A percentile compares a stretch with the other conserved stretches of the same genome.
These are phyloP conservation scores for Rhodosporidiobolus sp. DNA, from an alignment of 768 basidiomycete genomes.

Conservation along the genomic window DNA sequence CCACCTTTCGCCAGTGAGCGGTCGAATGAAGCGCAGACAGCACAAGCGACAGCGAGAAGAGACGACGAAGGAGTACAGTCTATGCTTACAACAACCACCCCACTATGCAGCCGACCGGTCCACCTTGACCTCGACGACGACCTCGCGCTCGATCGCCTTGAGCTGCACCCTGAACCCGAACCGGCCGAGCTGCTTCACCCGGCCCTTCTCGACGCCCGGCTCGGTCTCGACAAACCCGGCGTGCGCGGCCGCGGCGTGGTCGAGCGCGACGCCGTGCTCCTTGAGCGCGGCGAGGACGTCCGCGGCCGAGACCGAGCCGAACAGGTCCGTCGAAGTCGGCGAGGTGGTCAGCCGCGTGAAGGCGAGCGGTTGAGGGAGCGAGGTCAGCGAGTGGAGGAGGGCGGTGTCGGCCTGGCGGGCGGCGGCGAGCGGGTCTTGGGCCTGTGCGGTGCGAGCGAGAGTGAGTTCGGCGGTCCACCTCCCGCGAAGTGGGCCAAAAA, in stretches of 20 bases:
- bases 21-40: too few relatives aligned
- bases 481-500: too few relatives aligned
- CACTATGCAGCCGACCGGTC: too few relatives aligned
- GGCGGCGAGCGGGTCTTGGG: slow-evolving; percentile 13
- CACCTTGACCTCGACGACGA: neutral
- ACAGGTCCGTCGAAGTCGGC: slow-evolving; percentile 32
- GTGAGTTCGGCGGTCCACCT: too few relatives aligned
- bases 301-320: slow-evolving; percentile 25
- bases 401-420: slow-evolving; percentile 6
- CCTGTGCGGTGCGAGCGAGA: neutral
- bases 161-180: slow-evolving; percentile 17
- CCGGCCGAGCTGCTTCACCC: slow-evolving; percentile 27
- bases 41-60: too few relatives aligned
- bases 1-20: too few relatives aligned
- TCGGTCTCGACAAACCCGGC: slow-evolving; percentile 6
- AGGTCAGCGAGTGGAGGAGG: slow-evolving; percentile 13
- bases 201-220: slow-evolving; percentile 21
- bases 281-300: slow-evolving; percentile 15
- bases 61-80: too few relatives aligned
- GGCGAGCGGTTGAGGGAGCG: neutral
- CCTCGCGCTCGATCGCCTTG: slow-evolving; percentile 1
- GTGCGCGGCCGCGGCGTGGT: neutral
- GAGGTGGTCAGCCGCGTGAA: slow-evolving; percentile 32
- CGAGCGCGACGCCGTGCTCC: slow-evolving; percentile 1
- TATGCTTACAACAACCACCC: too few relatives aligned